Evolutionary conservation across 2,329 filamentous ascomycete species (phyloP).

Genomic region (Colletotrichum sp.): DNA sequence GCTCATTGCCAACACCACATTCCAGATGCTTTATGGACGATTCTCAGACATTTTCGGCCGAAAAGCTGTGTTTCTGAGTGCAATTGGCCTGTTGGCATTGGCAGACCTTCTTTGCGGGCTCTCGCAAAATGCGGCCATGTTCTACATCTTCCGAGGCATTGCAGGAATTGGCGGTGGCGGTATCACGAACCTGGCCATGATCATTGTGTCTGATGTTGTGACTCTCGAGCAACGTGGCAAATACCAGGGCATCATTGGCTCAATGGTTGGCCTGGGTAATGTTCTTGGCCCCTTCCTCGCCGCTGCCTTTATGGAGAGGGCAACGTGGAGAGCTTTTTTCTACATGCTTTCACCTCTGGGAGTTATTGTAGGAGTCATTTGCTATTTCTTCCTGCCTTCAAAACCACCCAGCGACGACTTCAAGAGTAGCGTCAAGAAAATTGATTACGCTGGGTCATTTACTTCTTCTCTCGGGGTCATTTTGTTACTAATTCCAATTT

Average conservation of each 20-base stretch:
- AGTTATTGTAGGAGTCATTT: conserved; percentile 45
- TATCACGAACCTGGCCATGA: conserved; percentile 63
- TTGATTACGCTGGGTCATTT: conserved; percentile 64
- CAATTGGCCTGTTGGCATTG: conserved; percentile 56
- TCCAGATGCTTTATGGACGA: conserved; percentile 68
- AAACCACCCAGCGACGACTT: conserved; percentile 52
- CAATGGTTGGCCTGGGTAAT: conserved; percentile 45
- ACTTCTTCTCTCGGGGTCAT: conserved; percentile 61
- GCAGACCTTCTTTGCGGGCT: conserved; percentile 66
- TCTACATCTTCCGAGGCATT: conserved; percentile 65
- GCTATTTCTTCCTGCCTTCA: conserved; percentile 55
- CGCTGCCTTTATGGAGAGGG: conserved; percentile 38
- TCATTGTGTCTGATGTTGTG: conserved; percentile 66
- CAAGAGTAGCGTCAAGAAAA: conserved; percentile 53
- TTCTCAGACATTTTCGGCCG: conserved; percentile 66
- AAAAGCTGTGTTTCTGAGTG: conserved; percentile 61
- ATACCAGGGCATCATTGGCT: conserved; percentile 50
- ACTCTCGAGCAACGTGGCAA: conserved; percentile 64
- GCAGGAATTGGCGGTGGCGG: conserved; percentile 68
- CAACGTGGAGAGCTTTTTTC: conserved; percentile 49
- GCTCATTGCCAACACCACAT: conserved; percentile 63
- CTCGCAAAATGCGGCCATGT: conserved; percentile 57
- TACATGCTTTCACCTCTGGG: conserved; percentile 56
- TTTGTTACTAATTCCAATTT: conserved; percentile 67
- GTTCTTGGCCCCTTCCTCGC: conserved; percentile 48